Evolutionary conservation across 148 eudicot genomes (phyloP), one percentile per base, ranked within the genome.

Genomic region (Camellia granthamiana): DNA sequence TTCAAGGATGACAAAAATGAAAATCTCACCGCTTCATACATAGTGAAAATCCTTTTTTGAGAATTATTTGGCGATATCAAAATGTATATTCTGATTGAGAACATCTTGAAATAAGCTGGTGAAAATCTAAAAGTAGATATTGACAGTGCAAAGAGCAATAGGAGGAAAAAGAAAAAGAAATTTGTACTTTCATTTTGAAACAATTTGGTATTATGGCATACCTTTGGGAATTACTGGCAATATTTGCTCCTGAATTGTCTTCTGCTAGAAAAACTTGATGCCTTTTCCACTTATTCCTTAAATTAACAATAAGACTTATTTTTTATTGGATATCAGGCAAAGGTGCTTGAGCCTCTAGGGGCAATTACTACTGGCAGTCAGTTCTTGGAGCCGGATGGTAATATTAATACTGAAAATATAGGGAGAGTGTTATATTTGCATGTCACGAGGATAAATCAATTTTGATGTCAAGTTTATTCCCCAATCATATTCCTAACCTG

Each of bases 401-500:
- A 82, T 68, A 41, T 15, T 78, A 74, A 63, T 65, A 44, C 69
- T 72, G 47, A n/a, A 59, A 65, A 18, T 79, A 11, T 46, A 12
- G 3, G 18, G 12, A 7, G 30, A 23, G 19, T 75, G 46, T 55
- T 7, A 5, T 43, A 16, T 72, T 23, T 54, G 19, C 13, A 62
- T 61, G 16, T 76, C 61, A 49, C 60, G 46, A 41, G 23, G 14
- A 41, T 44, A 5, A 5, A 30, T 42, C 69, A 42, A 76, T 30
- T 16, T 83, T 67, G 77, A 52, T 72, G 30, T 78, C 77, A 96
- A 98, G 99, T 84, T 85, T 90, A 88, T 96, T 96, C 83, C 99
- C 99, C n/a, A 96, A 96, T 81, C 99, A 96, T 82, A 96, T 96
- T 81, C 99, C 99, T 49, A 96, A 96, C 85, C 99, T 98, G n/a